phyloP scores from a whole-genome alignment of 805 yeast species.

The Saccharomycopsis sp. region DNA sequence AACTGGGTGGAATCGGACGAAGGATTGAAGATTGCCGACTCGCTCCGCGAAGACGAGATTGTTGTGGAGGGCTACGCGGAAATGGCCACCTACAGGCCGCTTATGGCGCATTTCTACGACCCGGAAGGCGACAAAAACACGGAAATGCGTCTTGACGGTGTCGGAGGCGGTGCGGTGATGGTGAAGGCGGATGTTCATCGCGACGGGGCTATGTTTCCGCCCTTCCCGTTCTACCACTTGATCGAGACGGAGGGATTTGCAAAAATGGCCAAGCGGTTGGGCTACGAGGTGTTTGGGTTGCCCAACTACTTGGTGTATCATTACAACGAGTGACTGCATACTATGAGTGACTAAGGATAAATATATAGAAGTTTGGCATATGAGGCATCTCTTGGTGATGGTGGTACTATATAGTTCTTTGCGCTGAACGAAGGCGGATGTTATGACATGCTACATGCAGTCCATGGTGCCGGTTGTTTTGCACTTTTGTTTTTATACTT shows the following conservation, averaged over 20 bases:
- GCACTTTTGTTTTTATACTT: no score
- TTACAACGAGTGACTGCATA: constrained; percentile 53
- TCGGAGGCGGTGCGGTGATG: constrained; percentile 94
- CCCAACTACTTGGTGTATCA: constrained; percentile 94
- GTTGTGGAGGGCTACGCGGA: constrained; percentile 92
- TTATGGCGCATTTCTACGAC: constrained; percentile 87
- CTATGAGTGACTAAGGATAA: not conserved
- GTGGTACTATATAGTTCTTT: no score
- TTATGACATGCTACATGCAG: no score
- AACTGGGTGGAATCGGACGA: constrained; percentile 89
- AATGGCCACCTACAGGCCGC: constrained; percentile 86
- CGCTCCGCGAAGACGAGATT: constrained; percentile 80
- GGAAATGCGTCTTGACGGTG: constrained; percentile 90
- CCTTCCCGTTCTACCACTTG: constrained; percentile 93
- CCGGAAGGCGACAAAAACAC: constrained; percentile 51
- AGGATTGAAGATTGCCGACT: constrained; percentile 67
- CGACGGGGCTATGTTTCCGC: constrained; percentile 99
- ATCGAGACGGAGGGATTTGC: constrained; percentile 98
- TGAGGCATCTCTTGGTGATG: no score
- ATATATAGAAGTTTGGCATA: no score
- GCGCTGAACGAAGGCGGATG: no score
- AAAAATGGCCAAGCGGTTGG: constrained; percentile 93
- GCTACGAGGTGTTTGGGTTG: constrained; percentile 84
- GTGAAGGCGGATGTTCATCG: constrained; percentile 98
- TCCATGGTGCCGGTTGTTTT: no score